phyloP scores from a whole-genome alignment of 495 filamentous ascomycete species.

The Aspergillus hancockii region DNA sequence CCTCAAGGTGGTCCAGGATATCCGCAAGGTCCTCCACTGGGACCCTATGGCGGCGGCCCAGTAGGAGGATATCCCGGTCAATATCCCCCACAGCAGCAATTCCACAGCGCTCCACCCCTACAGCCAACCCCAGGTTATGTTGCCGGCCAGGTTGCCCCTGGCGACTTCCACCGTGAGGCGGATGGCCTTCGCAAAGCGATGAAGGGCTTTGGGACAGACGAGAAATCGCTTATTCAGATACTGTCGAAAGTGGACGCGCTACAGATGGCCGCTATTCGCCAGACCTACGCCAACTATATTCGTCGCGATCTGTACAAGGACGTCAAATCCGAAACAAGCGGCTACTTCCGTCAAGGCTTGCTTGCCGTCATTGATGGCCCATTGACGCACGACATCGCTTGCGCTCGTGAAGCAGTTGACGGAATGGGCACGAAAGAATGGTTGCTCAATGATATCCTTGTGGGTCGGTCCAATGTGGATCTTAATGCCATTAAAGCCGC shows the following conservation, averaged over 20 bases:
- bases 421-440: conserved; percentile 85
- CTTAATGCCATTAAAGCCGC: conserved; percentile 74
- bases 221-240: conserved; percentile 66
- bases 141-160: conserved; percentile 60
- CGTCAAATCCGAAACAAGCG: conserved; percentile 72
- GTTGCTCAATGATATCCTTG: conserved; percentile 81
- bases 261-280: conserved; percentile 68
- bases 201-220: conserved; percentile 91
- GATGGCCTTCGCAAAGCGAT: conserved; percentile 75
- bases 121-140: conserved; percentile 62
- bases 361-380: conserved; percentile 76
- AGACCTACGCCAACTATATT: conserved; percentile 61
- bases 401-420: conserved; percentile 64
- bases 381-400: conserved; percentile 65
- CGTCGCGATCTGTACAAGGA: conserved; percentile 69
- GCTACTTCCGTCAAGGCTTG: conserved; percentile 70
- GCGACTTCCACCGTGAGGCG: conserved; percentile 65
- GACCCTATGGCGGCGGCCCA: conserved; percentile 1
- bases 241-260: conserved; percentile 69
- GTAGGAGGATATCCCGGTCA: not conserved
- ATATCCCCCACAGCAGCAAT: not conserved
- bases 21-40: conserved; percentile 3
- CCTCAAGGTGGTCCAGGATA: conserved; percentile 22
- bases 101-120: conserved; percentile 38
- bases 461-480: conserved; percentile 82